These are phyloP conservation scores for Yamadazyma akitaensis DNA, from an alignment of 805 yeast species.

Conservation along the genomic window DNA sequence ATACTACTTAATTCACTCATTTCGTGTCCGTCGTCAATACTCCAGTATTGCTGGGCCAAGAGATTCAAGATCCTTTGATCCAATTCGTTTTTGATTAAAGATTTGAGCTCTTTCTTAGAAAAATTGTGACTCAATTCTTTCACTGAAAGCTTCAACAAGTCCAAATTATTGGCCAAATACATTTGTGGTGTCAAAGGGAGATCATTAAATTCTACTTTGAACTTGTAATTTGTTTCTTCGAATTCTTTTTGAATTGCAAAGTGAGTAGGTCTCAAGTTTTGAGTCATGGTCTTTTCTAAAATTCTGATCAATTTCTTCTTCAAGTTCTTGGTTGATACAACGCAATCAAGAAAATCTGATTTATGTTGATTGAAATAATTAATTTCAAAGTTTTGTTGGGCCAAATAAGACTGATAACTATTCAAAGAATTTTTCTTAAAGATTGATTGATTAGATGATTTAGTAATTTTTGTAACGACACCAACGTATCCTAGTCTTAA, in stretches of 20 bases:
- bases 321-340: constrained; percentile 71
- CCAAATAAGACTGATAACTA: constrained; percentile 60
- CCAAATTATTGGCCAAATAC: constrained; percentile 88
- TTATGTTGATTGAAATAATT: constrained; percentile 63
- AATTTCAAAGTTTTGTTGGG: constrained; percentile 59
- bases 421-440: constrained; percentile 46
- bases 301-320: constrained; percentile 81
- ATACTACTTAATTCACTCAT: constrained; percentile 55
- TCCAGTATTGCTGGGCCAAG: constrained; percentile 92
- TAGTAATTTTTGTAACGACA: constrained; percentile 83
- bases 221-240: constrained; percentile 88
- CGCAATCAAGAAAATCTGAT: constrained; percentile 57
- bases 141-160: constrained; percentile 76
- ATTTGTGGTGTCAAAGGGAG: constrained; percentile 91
- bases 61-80: constrained; percentile 88
- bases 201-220: constrained; percentile 96
- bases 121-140: constrained; percentile 83
- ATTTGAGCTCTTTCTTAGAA: constrained; percentile 76
- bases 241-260: constrained; percentile 81
- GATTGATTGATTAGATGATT: constrained; percentile 25
- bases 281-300: constrained; percentile 87
- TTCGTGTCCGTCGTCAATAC: constrained; percentile 47
- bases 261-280: constrained; percentile 83
- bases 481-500: constrained; percentile 97
- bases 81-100: constrained; percentile 73